These are phyloP conservation scores for Talaromyces sp. DNA, from an alignment of 2,329 filamentous ascomycete genomes.

Conservation along the genomic window DNA sequence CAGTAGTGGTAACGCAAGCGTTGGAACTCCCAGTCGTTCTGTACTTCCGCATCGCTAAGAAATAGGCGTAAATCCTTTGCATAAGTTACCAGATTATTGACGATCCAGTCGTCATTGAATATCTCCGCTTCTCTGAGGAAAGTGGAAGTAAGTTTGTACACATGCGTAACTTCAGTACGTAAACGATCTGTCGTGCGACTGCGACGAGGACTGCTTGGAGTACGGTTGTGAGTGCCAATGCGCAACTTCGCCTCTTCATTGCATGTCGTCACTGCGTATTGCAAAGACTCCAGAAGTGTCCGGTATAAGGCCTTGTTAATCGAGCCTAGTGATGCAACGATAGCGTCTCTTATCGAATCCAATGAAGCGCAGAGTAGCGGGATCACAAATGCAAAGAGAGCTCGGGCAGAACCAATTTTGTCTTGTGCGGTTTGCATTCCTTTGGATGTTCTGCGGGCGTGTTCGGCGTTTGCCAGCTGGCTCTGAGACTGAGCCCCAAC, in stretches of 20 bases:
- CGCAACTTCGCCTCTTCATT: conserved; percentile 83
- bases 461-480: conserved; percentile 61
- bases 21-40: conserved; percentile 91
- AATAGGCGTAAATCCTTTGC: conserved; percentile 91
- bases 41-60: conserved; percentile 88
- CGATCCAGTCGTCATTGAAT: conserved; percentile 81
- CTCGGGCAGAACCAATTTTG: conserved; percentile 81
- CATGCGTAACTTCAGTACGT: conserved; percentile 89
- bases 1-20: conserved; percentile 90
- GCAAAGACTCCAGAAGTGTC: conserved; percentile 81
- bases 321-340: conserved; percentile 85
- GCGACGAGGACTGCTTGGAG: conserved; percentile 72
- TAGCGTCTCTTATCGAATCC: conserved; percentile 76
- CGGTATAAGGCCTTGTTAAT: conserved; percentile 94
- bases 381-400: conserved; percentile 86
- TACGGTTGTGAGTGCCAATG: conserved; percentile 70
- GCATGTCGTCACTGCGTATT: conserved; percentile 77
- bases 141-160: conserved; percentile 89
- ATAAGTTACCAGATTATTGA: conserved; percentile 82
- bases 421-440: conserved; percentile 59
- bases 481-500: conserved; percentile 60
- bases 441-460: conserved; percentile 75
- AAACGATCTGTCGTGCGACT: conserved; percentile 81
- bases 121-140: conserved; percentile 76
- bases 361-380: conserved; percentile 78